Evolutionary conservation across 169 alveolate genomes (phyloP).

Genomic region (Plasmodium gallinaceum): DNA sequence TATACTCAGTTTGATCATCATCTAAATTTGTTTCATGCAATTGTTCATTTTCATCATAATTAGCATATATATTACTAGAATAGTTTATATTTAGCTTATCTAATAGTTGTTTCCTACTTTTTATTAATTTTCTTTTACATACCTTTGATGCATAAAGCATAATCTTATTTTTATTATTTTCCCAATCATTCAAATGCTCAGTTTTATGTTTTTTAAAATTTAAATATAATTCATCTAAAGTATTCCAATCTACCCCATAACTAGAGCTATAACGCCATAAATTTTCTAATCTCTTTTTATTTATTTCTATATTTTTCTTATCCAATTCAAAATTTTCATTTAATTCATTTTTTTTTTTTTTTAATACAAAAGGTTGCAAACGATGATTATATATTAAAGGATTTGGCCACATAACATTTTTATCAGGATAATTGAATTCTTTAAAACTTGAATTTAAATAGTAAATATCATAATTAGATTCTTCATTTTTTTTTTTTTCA

Average conservation of each 20-base stretch:
- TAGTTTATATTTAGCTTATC: conserved; percentile 37
- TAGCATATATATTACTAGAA: conserved; percentile 45
- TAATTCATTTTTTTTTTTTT: not conserved
- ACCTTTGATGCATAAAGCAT: conserved; percentile 63
- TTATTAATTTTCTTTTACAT: conserved; percentile 57
- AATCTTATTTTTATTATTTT: conserved; percentile 41
- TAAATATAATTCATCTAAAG: conserved; percentile 81
- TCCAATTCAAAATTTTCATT: conserved; percentile 29
- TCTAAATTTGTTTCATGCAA: conserved; percentile 13
- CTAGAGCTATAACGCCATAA: conserved; percentile 82
- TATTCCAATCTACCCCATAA: conserved; percentile 85
- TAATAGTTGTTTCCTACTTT: conserved; percentile 36
- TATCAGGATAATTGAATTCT: conserved; percentile 48
- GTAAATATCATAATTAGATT: not conserved
- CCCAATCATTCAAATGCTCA: conserved; percentile 66
- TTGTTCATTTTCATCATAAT: conserved; percentile 19
- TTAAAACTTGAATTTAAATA: conserved; percentile 35
- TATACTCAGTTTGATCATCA: conserved; percentile 54
- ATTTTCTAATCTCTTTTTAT: conserved; percentile 74
- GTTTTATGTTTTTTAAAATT: conserved; percentile 39
- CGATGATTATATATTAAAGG: conserved; percentile 77
- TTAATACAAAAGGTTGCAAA: conserved; percentile 57
- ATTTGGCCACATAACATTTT: conserved; percentile 81
- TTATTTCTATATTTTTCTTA: conserved; percentile 19
- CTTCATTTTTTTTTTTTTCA: not conserved